phyloP scores from a whole-genome alignment of 2,329 filamentous ascomycete species.

The Calonectria pteridis region DNA sequence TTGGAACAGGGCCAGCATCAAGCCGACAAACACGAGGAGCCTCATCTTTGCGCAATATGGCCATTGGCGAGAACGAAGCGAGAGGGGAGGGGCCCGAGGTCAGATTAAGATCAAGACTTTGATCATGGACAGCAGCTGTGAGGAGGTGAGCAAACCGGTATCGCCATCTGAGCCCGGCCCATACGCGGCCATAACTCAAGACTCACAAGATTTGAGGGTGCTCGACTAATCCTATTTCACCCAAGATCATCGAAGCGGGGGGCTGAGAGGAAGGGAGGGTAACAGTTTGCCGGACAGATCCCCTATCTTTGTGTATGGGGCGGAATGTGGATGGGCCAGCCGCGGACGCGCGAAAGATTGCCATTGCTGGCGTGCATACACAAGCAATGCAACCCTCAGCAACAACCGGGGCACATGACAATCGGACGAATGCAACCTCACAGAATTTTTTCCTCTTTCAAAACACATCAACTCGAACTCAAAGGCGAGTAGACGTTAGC shows the following conservation, averaged over 20 bases:
- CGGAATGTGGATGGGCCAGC: background rate
- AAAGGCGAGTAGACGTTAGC: background rate
- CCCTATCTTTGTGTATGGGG: background rate
- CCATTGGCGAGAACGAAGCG: background rate
- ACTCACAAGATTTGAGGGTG: background rate
- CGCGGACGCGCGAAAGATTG: background rate
- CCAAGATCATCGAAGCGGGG: background rate
- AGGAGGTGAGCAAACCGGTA: background rate
- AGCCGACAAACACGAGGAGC: constrained; percentile 3
- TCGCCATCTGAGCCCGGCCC: background rate
- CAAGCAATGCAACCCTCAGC: background rate
- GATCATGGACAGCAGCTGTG: background rate
- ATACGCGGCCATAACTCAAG: background rate
- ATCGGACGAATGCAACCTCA: background rate
- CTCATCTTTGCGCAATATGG: constrained; percentile 25
- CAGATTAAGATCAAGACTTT: background rate
- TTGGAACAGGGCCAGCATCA: constrained; percentile 30
- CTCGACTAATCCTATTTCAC: background rate
- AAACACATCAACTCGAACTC: background rate
- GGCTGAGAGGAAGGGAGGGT: background rate
- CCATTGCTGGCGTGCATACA: background rate
- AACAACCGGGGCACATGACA: background rate
- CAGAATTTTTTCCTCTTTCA: background rate
- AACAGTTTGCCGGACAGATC: background rate
- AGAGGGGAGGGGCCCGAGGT: background rate